Evolutionary conservation across 768 basidiomycete species (phyloP), one percentile per base, ranked within the genome.

Genomic region (Suillus lakei): DNA sequence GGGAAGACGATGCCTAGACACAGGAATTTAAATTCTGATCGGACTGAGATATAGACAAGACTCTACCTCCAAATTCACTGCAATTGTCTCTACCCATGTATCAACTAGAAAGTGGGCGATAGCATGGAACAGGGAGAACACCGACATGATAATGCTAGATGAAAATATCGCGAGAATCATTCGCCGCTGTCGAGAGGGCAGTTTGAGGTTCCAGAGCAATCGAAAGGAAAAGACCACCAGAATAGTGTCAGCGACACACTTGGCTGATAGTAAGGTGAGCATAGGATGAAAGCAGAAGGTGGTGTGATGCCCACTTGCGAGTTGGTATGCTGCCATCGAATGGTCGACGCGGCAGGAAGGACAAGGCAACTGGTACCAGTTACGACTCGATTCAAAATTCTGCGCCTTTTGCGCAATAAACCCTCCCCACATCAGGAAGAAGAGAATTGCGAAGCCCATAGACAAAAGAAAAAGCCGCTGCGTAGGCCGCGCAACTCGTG

Each of bases 401-500:
- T 34, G 56, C 4, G 28, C 51, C 28, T 53, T 53, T 18, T 32
- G 16, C 18, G 4, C 51, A 16, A 53, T 18, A 10, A 53, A 18
- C 2, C 28, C 51, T 10, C 28, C 51, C 28, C 28, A 30, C 18
- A 8, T 32, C 51, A 32, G 5, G 28, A 30, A 46, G 30, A 74
- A 68, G 4, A 66, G 1, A 34, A n/a, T 64, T 0, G 60, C 65
- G 16, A 67, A 44, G 13, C 65, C 54, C 15, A 66, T 44, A 4
- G 53, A 43, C 1, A 44, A 38, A 21, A 59, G n/a, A 18, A 9
- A 53, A 58, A 66, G 61, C 23, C 36, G 43, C n/a, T 60, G 66
- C 16, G 65, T 28, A 0, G 73, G 69, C 36, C 71, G 72, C 54
- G 71, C 66, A 48, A 76, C 56, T 6, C 75, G 75, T 39, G 70